These are phyloP conservation scores for Pascua sp. DNA, from an alignment of 1,284 basidiomycete species.

Conservation along the genomic window DNA sequence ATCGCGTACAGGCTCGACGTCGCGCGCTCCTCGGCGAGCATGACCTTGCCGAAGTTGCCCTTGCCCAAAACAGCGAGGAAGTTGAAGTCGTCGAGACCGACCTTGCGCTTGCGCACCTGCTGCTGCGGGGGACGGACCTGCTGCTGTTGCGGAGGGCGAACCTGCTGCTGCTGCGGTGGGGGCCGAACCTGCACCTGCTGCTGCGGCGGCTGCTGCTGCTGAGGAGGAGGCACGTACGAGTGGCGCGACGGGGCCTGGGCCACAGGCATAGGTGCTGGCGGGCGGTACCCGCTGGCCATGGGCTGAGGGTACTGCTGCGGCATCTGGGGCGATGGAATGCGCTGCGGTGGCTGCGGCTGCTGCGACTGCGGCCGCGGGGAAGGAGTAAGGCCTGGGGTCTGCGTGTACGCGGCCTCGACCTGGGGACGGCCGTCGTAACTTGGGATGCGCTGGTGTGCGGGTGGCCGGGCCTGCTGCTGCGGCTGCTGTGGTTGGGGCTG, in stretches of 20 bases:
- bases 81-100: constrained; percentile 98
- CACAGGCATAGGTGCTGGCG: constrained; percentile 2
- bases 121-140: background rate
- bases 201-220: constrained; percentile 6
- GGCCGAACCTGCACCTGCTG: constrained; percentile 9
- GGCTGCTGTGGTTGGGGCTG: constrained; percentile 15
- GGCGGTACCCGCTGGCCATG: constrained; percentile 10
- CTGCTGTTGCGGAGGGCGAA: constrained; percentile 2
- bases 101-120: constrained; percentile 64
- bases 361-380: background rate
- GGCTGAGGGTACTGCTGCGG: constrained; percentile 1
- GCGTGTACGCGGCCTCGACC: background rate
- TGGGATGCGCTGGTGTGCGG: constrained; percentile 45
- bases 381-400: too few species aligned
- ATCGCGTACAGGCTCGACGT: constrained; percentile 90
- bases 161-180: constrained; percentile 9
- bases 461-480: constrained; percentile 10
- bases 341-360: constrained; percentile 47
- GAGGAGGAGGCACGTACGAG: constrained; percentile 8
- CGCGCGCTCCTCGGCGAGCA: constrained; percentile 98
- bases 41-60: constrained; percentile 99
- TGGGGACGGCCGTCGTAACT: constrained; percentile 7
- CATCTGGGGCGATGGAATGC: constrained; percentile 35
- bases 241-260: background rate
- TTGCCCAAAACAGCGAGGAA: constrained; percentile 98